Evolutionary conservation across 441 rosid genomes (phyloP).

Genomic region (Flueggea neowawraea): DNA sequence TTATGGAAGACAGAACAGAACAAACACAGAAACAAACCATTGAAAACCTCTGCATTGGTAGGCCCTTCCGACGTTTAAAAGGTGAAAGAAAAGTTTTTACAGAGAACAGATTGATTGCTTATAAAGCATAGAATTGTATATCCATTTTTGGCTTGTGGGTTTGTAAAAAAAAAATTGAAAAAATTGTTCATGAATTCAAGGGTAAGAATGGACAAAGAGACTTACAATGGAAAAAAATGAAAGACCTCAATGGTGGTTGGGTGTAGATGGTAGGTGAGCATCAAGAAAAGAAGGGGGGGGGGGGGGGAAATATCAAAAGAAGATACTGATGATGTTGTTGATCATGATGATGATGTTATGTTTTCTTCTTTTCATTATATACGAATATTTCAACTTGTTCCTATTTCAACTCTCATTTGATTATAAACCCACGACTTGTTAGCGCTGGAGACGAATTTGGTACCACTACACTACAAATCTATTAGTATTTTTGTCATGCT

Average conservation of each 20-base stretch:
- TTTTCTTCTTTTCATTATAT: constrained; percentile 5
- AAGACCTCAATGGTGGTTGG: constrained; percentile 27
- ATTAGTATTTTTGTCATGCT: background rate
- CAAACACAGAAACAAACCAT: constrained; percentile 6
- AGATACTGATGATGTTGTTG: background rate
- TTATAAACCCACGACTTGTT: no score
- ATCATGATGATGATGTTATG: no score
- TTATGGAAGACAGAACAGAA: background rate
- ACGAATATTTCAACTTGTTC: no score
- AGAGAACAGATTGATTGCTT: constrained; percentile 8
- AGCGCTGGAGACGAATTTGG: no score
- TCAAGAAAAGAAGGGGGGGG: constrained; percentile 1
- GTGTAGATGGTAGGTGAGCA: constrained; percentile 39
- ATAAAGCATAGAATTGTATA: background rate
- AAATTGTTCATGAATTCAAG: constrained; percentile 37
- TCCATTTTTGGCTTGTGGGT: no score
- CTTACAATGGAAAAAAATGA: constrained; percentile 18
- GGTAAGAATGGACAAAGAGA: constrained; percentile 22
- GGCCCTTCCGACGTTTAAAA: background rate
- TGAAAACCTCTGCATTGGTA: constrained; percentile 4
- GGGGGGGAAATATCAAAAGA: background rate
- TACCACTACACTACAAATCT: no score
- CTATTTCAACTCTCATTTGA: no score
- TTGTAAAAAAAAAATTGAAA: constrained; percentile 14
- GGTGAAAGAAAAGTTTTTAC: constrained; percentile 4